phyloP scores from a whole-genome alignment of 345 rosid species.

The Mercurialis annua region DNA sequence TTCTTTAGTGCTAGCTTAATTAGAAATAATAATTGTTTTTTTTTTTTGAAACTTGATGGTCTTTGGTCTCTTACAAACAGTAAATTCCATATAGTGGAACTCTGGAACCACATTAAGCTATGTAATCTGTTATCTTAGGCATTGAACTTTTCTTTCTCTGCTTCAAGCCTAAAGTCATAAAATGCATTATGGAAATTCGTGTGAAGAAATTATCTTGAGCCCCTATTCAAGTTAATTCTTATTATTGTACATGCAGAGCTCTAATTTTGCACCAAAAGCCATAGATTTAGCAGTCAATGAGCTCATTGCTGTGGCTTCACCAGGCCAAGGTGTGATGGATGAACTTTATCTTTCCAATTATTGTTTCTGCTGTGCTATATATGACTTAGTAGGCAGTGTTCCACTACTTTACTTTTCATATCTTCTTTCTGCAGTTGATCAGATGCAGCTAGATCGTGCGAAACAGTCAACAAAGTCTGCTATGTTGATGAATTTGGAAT shows the following conservation, averaged over 20 bases:
- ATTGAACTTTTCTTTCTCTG: not conserved
- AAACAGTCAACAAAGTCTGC: conserved; percentile 15
- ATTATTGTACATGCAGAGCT: conserved; percentile 12
- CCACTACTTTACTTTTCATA: not conserved
- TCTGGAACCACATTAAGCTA: not conserved
- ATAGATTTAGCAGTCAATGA: conserved; percentile 16
- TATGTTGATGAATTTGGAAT: conserved; percentile 25
- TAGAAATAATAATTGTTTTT: not conserved
- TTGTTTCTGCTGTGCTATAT: not conserved
- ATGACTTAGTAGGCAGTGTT: not conserved
- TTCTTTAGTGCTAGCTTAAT: not conserved
- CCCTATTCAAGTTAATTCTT: conserved; percentile 1
- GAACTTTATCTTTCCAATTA: not conserved
- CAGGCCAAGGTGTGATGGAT: conserved; percentile 17
- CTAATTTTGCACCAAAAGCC: conserved; percentile 21
- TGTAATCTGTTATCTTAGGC: not conserved
- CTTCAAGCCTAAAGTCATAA: not conserved
- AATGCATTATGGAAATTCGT: not conserved
- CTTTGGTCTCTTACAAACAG: not conserved
- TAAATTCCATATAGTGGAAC: not conserved
- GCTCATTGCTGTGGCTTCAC: conserved; percentile 16
- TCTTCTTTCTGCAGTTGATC: conserved; percentile 19
- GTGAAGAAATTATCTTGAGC: not conserved
- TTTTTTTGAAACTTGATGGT: not conserved
- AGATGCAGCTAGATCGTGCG: conserved; percentile 22